Evolutionary conservation across 139 green algal genomes (phyloP), one percentile per base, ranked within the genome.

Genomic region (Pseudopediastrum boryanum): DNA sequence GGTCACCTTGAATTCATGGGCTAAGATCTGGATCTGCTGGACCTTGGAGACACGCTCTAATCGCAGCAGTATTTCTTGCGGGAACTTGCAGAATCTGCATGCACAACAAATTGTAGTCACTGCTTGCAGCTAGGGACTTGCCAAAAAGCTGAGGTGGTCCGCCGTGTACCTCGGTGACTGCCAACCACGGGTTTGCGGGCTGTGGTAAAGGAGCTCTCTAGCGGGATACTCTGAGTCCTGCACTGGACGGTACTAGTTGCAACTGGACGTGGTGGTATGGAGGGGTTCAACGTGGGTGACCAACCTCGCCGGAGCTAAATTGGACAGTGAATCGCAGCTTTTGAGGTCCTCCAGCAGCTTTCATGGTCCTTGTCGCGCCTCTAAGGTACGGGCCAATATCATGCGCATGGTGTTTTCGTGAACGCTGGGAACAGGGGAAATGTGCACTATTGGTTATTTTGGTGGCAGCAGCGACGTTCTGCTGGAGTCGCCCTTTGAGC

Each of bases 1-100:
- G n/a, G 81, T 0, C 63, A 94, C 89, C 91, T 98, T 98, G 89
- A 93, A 97, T 74, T 98, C 95, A 63, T 98, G 95, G 2, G 89
- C 94, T 6, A 98, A 83, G 13, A 98, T 89, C 77, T 98, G 92
- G 19, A 98, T 92, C 78, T 96, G 93, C n/a, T 91, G 83, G 0
- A 98, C 72, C 21, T 89, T 89, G 7, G 79, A 83, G 0, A 89
- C 81, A 2, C 74, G 39, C 39, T 97, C 91, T 19, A 98, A 72
- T 27, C 74, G 52, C 41, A 98, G 50, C 10, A 92, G 58, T 13
- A 98, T 66, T 62, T 97, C 90, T 62, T 97, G 92, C 16, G 95
- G 95, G 48, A 91, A 98, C 44, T 87, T 89, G 79, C 84, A 94
- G 61, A 93, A 92, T 77, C 90, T 96, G 87, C 67, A 67, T 48